These are phyloP conservation scores for Xylaria polymorpha DNA, from an alignment of 2,329 filamentous ascomycete species.

Conservation along the genomic window DNA sequence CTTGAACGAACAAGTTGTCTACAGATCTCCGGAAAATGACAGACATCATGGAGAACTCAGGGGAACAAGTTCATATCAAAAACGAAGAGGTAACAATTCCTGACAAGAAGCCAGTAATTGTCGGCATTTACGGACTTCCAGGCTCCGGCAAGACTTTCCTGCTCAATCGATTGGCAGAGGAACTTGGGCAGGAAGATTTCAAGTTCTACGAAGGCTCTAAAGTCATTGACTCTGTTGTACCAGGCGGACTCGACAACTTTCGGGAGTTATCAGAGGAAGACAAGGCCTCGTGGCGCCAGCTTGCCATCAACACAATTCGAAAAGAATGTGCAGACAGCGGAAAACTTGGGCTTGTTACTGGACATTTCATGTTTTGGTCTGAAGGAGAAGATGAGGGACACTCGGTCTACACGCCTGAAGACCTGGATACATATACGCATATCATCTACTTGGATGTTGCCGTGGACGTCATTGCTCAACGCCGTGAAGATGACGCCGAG, in stretches of 20 bases:
- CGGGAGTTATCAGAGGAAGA: constrained; percentile 51
- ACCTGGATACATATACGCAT: constrained; percentile 64
- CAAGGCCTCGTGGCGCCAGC: constrained; percentile 55
- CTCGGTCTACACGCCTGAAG: constrained; percentile 57
- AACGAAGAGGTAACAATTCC: background rate
- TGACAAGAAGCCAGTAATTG: constrained; percentile 26
- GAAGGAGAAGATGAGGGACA: constrained; percentile 49
- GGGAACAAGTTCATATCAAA: background rate
- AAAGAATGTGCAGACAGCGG: constrained; percentile 51
- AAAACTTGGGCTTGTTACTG: constrained; percentile 61
- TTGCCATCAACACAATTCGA: constrained; percentile 59
- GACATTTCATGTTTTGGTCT: constrained; percentile 67
- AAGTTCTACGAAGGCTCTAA: constrained; percentile 65
- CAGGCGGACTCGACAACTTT: constrained; percentile 63
- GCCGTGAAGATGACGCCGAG: constrained; percentile 53
- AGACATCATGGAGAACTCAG: background rate
- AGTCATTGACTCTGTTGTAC: constrained; percentile 56
- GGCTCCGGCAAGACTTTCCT: constrained; percentile 41
- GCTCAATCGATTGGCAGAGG: constrained; percentile 54
- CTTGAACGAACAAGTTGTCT: background rate
- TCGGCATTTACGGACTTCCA: constrained; percentile 43
- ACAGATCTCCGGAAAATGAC: no score
- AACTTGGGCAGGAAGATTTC: constrained; percentile 51
- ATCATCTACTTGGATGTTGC: constrained; percentile 66
- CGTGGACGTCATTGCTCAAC: constrained; percentile 52